Conservation (phyloP, 2,329 filamentous ascomycete genomes). For the Trichothecium roseum region DNA sequence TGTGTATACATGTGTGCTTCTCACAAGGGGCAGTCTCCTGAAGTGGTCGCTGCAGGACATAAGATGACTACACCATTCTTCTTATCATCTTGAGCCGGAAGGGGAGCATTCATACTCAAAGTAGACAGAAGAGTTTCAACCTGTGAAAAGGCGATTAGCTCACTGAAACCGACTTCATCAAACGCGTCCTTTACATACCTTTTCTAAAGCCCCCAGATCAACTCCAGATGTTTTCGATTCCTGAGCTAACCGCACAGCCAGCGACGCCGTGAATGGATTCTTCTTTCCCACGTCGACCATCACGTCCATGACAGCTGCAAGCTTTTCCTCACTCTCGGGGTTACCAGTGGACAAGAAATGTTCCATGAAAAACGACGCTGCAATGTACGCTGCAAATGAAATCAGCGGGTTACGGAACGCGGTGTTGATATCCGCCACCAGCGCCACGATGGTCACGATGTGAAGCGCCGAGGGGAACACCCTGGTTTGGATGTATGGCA, state of each 20-base stretch:
- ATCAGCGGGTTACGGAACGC: slow-evolving; percentile 58
- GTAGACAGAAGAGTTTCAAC: too few species aligned
- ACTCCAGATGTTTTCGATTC: slow-evolving; percentile 39
- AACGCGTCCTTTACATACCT: too few species aligned
- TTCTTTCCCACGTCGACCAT: slow-evolving; percentile 28
- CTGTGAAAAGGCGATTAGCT: too few species aligned
- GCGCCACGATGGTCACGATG: slow-evolving; percentile 61
- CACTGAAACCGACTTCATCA: too few species aligned
- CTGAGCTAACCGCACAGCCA: slow-evolving; percentile 58
- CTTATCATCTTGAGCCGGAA: too few species aligned
- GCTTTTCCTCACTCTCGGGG: slow-evolving; percentile 31
- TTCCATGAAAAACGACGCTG: slow-evolving; percentile 60
- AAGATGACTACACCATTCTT: too few species aligned
- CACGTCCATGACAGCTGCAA: slow-evolving; percentile 57
- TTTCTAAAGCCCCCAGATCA: slow-evolving; percentile 12
- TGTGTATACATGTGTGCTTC: too few species aligned
- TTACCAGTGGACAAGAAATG: slow-evolving; percentile 57
- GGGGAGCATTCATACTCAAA: too few species aligned
- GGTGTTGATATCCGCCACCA: slow-evolving; percentile 30
- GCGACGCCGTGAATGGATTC: too few species aligned
- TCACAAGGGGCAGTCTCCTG: too few species aligned
- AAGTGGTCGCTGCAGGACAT: too few species aligned
- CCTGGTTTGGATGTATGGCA: too few species aligned
- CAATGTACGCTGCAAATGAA: slow-evolving; percentile 61
- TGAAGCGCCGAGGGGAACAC: slow-evolving; percentile 71